These are phyloP conservation scores for Sphagnum magellanicum DNA, from an alignment of 228 moss, liverwort and hornwort genomes.

Conservation along the genomic window DNA sequence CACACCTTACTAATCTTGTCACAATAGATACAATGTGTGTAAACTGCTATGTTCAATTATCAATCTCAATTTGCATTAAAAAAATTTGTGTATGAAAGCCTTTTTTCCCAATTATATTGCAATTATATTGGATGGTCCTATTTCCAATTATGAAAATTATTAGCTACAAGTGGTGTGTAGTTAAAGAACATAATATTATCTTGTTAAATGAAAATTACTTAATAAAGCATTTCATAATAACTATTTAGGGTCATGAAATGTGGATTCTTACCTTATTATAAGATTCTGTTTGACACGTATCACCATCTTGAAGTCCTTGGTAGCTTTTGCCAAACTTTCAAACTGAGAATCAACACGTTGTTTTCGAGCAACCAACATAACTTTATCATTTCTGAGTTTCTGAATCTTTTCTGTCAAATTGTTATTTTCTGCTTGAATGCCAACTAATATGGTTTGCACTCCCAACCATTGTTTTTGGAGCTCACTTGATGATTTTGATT, in stretches of 20 bases:
- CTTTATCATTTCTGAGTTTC: constrained; percentile 36
- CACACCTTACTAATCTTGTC: no score
- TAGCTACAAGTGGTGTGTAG: no score
- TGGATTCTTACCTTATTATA: constrained; percentile 41
- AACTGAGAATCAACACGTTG: constrained; percentile 51
- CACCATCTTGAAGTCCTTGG: constrained; percentile 47
- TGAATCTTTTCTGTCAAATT: constrained; percentile 50
- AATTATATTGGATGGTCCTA: no score
- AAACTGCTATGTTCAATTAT: no score
- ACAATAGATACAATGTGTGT: no score
- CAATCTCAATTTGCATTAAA: no score
- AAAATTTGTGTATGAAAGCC: no score
- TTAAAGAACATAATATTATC: no score
- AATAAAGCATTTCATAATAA: no score
- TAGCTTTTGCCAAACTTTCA: constrained; percentile 24
- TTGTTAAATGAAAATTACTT: no score
- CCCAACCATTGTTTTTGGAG: constrained; percentile 79
- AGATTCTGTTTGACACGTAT: constrained; percentile 51
- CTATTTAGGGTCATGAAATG: background rate
- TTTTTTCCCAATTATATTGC: no score
- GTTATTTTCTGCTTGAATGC: constrained; percentile 61
- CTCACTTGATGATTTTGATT: constrained; percentile 58
- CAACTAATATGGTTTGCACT: constrained; percentile 59
- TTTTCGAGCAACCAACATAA: constrained; percentile 47
- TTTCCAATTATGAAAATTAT: no score